Evolutionary conservation across 441 rosid genomes (phyloP).

Genomic region (Rhodomyrtus psidioides): DNA sequence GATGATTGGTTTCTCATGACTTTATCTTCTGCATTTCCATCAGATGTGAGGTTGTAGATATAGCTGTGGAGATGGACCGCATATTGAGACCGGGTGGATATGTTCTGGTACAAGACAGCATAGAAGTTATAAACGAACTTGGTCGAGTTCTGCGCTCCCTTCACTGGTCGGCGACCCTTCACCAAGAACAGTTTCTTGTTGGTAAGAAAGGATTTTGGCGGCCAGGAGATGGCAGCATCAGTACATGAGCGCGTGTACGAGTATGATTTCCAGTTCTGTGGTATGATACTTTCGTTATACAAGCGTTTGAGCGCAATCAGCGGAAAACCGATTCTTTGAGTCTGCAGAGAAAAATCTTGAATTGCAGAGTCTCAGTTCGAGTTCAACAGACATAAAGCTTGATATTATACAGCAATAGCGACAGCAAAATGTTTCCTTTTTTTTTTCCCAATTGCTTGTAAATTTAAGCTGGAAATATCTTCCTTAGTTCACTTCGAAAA

Average conservation of each 20-base stretch:
- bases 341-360: neutral
- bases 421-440: neutral
- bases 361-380: neutral
- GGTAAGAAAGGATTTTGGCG: slow-evolving; percentile 82
- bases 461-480: neutral
- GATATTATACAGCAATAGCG: neutral
- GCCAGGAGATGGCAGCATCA: slow-evolving; percentile 22
- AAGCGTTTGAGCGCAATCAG: neutral
- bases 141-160: slow-evolving; percentile 41
- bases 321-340: neutral
- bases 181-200: slow-evolving; percentile 58
- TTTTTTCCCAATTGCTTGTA: neutral
- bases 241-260: neutral
- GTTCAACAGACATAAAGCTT: neutral
- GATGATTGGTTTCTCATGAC: neutral
- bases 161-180: slow-evolving; percentile 50
- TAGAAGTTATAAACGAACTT: slow-evolving; percentile 46
- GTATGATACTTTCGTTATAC: neutral
- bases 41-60: slow-evolving; percentile 57
- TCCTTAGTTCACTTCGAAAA: neutral
- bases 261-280: neutral
- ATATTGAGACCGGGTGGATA: slow-evolving; percentile 76
- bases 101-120: slow-evolving; percentile 61
- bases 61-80: slow-evolving; percentile 69
- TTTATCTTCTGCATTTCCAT: neutral